These are phyloP conservation scores for Agapanthus africanus DNA, from an alignment of 106 monocot genomes.

Conservation along the genomic window DNA sequence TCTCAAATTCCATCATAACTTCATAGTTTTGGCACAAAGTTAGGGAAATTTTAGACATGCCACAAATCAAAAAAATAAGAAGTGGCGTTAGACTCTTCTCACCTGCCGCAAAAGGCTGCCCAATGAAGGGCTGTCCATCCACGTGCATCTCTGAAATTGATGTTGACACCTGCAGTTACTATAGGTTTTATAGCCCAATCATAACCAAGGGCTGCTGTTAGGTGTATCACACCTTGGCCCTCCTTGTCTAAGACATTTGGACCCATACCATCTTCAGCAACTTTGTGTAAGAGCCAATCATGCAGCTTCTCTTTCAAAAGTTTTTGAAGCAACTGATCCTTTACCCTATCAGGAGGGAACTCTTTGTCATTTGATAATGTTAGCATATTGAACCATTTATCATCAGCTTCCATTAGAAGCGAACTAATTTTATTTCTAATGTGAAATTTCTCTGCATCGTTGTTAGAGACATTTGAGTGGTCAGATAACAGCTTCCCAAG, in stretches of 20 bases:
- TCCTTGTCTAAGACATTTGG: conserved; percentile 62
- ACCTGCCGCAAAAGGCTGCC: conserved; percentile 82
- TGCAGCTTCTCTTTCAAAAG: conserved; percentile 41
- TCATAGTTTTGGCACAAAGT: no score
- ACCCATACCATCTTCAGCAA: conserved; percentile 48
- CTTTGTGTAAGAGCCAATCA: conserved; percentile 38
- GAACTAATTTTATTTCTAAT: conserved; percentile 25
- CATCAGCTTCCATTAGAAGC: conserved; percentile 27
- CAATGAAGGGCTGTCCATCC: conserved; percentile 96
- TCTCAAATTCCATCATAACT: no score
- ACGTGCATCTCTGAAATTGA: conserved; percentile 75
- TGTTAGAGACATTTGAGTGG: neutral
- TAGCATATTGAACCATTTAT: conserved; percentile 23
- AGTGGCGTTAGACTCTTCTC: no score
- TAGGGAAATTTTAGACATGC: no score
- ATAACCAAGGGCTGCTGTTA: conserved; percentile 78
- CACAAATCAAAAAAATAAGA: no score
- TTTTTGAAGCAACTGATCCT: conserved; percentile 23
- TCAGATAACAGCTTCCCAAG: conserved; percentile 35
- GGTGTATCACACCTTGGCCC: conserved; percentile 77
- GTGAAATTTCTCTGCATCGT: conserved; percentile 14
- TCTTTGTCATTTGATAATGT: conserved; percentile 15
- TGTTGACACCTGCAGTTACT: conserved; percentile 61
- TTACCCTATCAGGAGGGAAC: conserved; percentile 18
- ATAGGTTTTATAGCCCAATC: conserved; percentile 77